phyloP scores from a whole-genome alignment of 1,139 yeast genomes.

The Yarrowia galli region DNA sequence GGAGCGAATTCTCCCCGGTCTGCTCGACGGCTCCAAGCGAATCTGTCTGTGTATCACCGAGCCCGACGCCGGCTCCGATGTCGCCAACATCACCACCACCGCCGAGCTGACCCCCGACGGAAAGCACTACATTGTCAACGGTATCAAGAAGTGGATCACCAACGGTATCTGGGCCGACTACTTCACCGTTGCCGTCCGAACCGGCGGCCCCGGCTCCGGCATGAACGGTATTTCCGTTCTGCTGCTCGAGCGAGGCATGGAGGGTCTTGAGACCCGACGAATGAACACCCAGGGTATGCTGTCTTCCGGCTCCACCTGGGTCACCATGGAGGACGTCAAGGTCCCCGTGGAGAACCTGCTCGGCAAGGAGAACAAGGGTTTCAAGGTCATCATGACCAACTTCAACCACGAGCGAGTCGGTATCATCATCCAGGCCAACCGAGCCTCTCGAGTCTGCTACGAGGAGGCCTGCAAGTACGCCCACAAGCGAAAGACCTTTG shows the following conservation, averaged over 20 bases:
- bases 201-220: slow-evolving; percentile 53
- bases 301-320: slow-evolving; percentile 53
- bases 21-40: slow-evolving; percentile 53
- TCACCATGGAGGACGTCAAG: slow-evolving; percentile 56
- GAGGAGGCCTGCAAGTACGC: slow-evolving; percentile 56
- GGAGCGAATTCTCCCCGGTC: slow-evolving; percentile 51
- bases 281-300: slow-evolving; percentile 55
- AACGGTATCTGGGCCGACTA: slow-evolving; percentile 56
- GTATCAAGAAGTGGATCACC: slow-evolving; percentile 57
- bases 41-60: slow-evolving; percentile 55
- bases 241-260: slow-evolving; percentile 53
- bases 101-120: slow-evolving; percentile 54
- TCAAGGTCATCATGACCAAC: slow-evolving; percentile 56
- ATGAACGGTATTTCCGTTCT: slow-evolving; percentile 55
- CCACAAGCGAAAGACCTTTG: slow-evolving; percentile 55
- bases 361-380: slow-evolving; percentile 56
- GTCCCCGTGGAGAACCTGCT: slow-evolving; percentile 56
- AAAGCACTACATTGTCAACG: slow-evolving; percentile 55
- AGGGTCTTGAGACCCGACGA: slow-evolving; percentile 53
- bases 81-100: slow-evolving; percentile 54
- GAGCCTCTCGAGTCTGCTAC: slow-evolving; percentile 54
- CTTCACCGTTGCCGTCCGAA: slow-evolving; percentile 57
- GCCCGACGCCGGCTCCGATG: slow-evolving; percentile 57
- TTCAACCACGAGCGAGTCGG: slow-evolving; percentile 58
- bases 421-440: slow-evolving; percentile 53